Conservation (phyloP, 768 basidiomycete species). For the Royoungia palumana region DNA sequence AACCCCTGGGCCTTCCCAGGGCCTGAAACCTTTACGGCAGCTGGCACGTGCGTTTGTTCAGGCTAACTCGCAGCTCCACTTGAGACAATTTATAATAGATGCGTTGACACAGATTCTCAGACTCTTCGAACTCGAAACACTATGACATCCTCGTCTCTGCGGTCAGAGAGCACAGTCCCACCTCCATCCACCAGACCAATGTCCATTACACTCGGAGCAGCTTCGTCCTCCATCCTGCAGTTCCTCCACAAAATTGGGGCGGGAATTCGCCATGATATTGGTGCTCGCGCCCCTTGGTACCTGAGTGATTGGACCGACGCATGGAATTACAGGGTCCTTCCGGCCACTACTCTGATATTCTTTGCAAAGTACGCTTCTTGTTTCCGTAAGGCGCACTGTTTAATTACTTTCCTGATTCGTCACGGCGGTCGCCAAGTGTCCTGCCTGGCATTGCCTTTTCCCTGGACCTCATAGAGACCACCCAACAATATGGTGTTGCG, state of each 20-base stretch:
- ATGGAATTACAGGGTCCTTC: conserved; percentile 87
- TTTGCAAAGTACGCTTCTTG: conserved; percentile 65
- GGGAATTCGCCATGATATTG: conserved; percentile 72
- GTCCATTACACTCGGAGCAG: conserved; percentile 2
- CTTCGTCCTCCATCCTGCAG: background rate
- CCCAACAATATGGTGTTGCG: conserved; percentile 82
- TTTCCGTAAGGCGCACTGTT: background rate
- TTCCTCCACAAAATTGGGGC: conserved; percentile 38
- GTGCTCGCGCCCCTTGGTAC: conserved; percentile 75
- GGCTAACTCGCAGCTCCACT: background rate
- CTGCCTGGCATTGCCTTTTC: conserved; percentile 91
- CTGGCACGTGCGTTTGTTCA: no score
- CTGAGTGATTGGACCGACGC: conserved; percentile 86
- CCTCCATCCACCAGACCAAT: background rate
- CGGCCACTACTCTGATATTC: conserved; percentile 81
- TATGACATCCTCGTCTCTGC: background rate
- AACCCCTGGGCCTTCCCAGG: no score
- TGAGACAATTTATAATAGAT: background rate
- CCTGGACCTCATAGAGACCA: conserved; percentile 87
- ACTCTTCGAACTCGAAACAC: background rate
- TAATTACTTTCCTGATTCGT: background rate
- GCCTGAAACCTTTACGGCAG: no score
- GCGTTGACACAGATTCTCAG: background rate
- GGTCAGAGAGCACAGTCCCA: background rate
- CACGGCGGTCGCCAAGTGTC: conserved; percentile 60